Evolutionary conservation across 805 yeast species (phyloP).

Genomic region (Candida nonsorbophila): DNA sequence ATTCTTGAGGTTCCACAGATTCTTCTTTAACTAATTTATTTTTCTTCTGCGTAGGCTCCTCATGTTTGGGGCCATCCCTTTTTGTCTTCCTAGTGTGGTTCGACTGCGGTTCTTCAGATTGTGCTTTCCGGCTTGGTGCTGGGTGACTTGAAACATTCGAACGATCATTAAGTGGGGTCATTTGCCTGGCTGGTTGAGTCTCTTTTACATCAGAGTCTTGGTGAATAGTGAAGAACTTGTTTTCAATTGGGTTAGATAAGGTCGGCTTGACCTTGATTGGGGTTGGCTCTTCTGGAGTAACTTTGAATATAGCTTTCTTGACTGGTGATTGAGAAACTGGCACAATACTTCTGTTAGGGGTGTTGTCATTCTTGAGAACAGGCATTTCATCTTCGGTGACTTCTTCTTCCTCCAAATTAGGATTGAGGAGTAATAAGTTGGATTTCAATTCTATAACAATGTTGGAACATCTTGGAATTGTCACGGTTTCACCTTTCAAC

Average conservation of each 20-base stretch:
- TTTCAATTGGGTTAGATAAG: too few species aligned
- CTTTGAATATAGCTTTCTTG: slow-evolving; percentile 7
- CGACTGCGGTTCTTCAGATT: slow-evolving; percentile 29
- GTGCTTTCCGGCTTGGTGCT: slow-evolving; percentile 23
- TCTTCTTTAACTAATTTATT: slow-evolving; percentile 6
- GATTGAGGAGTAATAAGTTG: slow-evolving; percentile 49
- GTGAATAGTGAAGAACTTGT: too few species aligned
- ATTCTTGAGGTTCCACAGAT: slow-evolving; percentile 8
- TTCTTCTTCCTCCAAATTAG: slow-evolving; percentile 38
- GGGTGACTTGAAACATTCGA: too few species aligned
- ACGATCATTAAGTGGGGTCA: too few species aligned
- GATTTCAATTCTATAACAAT: slow-evolving; percentile 68
- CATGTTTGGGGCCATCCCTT: slow-evolving; percentile 11
- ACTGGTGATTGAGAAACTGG: slow-evolving; percentile 10
- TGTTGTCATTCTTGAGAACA: slow-evolving; percentile 4
- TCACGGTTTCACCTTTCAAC: slow-evolving; percentile 56
- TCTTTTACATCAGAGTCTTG: too few species aligned
- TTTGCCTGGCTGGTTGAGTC: too few species aligned
- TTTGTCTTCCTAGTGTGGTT: slow-evolving; percentile 7
- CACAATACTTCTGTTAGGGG: slow-evolving; percentile 1
- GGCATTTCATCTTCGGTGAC: slow-evolving; percentile 41
- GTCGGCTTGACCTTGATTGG: slow-evolving; percentile 7
- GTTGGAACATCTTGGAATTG: slow-evolving; percentile 58
- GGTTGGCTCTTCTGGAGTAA: slow-evolving; percentile 16
- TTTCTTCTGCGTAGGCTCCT: slow-evolving; percentile 3